Percentiles rank a stretch among this genome's conserved stretches.
phyloP scores from a whole-genome alignment of 768 basidiomycete species.

The Tremella mesenterica region DNA sequence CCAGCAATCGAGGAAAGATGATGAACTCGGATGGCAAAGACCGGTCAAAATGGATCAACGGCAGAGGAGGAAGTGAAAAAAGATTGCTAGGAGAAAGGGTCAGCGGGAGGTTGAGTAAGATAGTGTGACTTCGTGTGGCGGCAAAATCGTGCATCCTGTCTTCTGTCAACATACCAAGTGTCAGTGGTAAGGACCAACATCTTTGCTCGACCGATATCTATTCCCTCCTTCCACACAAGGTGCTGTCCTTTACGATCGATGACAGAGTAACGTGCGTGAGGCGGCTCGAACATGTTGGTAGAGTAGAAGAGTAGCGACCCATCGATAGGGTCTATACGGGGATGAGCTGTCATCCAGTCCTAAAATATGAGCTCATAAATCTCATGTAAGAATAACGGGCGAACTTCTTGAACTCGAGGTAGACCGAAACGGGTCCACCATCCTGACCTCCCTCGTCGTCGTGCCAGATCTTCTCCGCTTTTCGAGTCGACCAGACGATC shows the following conservation, averaged over 20 bases:
- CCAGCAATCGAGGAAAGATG: constrained; percentile 41
- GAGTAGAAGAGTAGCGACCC: constrained; percentile 40
- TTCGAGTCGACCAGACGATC: constrained; percentile 29
- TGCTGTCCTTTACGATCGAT: constrained; percentile 37
- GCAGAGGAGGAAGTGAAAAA: constrained; percentile 34
- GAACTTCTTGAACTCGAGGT: constrained; percentile 36
- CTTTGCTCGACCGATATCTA: constrained; percentile 38
- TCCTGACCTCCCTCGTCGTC: constrained; percentile 18
- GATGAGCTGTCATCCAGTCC: constrained; percentile 78
- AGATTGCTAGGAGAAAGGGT: constrained; percentile 45
- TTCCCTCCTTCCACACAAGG: constrained; percentile 38
- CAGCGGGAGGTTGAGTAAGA: constrained; percentile 47
- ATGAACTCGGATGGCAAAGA: constrained; percentile 43
- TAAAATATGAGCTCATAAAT: constrained; percentile 35
- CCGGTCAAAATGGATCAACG: constrained; percentile 44
- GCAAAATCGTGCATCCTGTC: constrained; percentile 48
- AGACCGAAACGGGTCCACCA: constrained; percentile 30
- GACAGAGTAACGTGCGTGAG: constrained; percentile 37
- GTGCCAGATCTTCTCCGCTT: constrained; percentile 19
- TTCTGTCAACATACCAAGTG: background rate
- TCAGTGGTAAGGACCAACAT: constrained; percentile 24
- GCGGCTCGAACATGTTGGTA: constrained; percentile 39
- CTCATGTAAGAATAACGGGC: background rate
- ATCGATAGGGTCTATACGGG: constrained; percentile 54
- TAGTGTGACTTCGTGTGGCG: constrained; percentile 42